Conservation (phyloP, 1,284 basidiomycete species). For the Megacollybia platyphylla region DNA sequence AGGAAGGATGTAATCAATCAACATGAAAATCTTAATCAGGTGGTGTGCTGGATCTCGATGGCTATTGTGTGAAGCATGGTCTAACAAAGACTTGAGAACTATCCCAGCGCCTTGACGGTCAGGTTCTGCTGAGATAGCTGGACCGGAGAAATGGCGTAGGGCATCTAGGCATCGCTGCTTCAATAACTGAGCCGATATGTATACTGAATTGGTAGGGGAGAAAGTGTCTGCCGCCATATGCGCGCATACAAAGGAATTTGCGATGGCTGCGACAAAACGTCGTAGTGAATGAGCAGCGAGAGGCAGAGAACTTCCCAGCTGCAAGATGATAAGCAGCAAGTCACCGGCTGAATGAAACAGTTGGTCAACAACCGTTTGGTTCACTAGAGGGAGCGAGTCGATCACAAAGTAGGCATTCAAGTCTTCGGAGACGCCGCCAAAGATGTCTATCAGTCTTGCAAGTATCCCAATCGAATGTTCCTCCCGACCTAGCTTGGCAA, state of each 20-base stretch:
- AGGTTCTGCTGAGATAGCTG: slow-evolving; percentile 19
- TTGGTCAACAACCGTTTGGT: slow-evolving; percentile 31
- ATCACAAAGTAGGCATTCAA: slow-evolving; percentile 38
- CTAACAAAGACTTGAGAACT: slow-evolving; percentile 42
- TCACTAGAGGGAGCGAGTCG: slow-evolving; percentile 17
- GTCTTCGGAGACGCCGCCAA: slow-evolving; percentile 34
- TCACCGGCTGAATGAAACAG: slow-evolving; percentile 43
- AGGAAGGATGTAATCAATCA: slow-evolving; percentile 41
- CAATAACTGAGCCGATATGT: slow-evolving; percentile 26
- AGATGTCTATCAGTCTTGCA: slow-evolving; percentile 38
- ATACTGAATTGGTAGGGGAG: slow-evolving; percentile 23
- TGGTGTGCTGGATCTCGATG: slow-evolving; percentile 41
- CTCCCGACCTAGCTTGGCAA: slow-evolving; percentile 45
- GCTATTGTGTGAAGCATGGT: slow-evolving; percentile 23
- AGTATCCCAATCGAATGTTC: slow-evolving; percentile 43
- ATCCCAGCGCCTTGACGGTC: slow-evolving; percentile 28
- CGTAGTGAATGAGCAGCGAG: slow-evolving; percentile 36
- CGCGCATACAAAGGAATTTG: slow-evolving; percentile 44
- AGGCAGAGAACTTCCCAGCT: slow-evolving; percentile 30
- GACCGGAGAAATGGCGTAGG: slow-evolving; percentile 26
- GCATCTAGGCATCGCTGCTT: slow-evolving; percentile 38
- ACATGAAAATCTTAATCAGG: slow-evolving; percentile 36
- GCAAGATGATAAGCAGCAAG: slow-evolving; percentile 34
- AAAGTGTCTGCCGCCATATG: slow-evolving; percentile 31
- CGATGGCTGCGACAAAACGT: slow-evolving; percentile 25